Conservation (phyloP, 2,329 filamentous ascomycete genomes). For the Colletotrichum falcatum region DNA sequence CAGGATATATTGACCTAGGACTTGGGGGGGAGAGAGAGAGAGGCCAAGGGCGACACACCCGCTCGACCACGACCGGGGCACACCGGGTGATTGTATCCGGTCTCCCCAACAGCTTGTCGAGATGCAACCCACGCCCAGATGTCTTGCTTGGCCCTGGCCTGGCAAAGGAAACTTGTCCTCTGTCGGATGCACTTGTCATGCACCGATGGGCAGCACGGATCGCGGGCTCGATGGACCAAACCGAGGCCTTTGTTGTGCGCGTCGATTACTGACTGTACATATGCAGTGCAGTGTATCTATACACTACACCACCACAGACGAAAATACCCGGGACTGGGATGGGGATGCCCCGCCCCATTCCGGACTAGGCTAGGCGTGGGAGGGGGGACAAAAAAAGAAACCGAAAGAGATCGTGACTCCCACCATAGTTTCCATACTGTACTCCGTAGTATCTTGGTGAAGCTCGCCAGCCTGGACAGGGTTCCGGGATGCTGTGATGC, state of each 20-base stretch:
- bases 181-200: too few relatives aligned
- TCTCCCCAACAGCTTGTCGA: not conserved
- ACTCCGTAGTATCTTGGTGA: not conserved
- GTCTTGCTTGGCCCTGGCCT: not conserved
- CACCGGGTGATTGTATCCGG: slow-evolving; percentile 3
- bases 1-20: too few relatives aligned
- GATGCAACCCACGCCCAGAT: too few relatives aligned
- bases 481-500: slow-evolving; percentile 12
- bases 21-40: not conserved
- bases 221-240: too few relatives aligned
- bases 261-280: not conserved
- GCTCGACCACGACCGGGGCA: not conserved
- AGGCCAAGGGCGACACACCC: not conserved
- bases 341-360: not conserved
- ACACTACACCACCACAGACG: not conserved
- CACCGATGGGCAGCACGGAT: too few relatives aligned
- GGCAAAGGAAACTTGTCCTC: too few relatives aligned
- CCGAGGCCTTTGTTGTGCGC: not conserved
- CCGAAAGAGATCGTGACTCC: not conserved
- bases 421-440: too few relatives aligned
- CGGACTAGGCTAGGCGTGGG: too few relatives aligned
- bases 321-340: not conserved
- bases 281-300: not conserved
- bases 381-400: not conserved
- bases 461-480: not conserved